Base-by-base conservation (phyloP, 257 asterid species). In the Solanum pennellii region DNA sequence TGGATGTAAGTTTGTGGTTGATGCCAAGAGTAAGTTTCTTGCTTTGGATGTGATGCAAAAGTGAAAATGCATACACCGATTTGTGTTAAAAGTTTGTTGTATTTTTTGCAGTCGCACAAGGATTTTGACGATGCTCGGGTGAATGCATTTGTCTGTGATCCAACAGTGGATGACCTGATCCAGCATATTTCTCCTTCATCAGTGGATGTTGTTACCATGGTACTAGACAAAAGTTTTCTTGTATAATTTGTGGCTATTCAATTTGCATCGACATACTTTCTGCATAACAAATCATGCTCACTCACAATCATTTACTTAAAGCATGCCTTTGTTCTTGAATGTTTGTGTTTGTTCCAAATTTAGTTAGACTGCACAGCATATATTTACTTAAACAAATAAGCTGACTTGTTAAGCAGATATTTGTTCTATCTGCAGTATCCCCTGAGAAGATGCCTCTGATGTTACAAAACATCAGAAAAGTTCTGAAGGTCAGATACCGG, bases 391-490 rank as follows among this genome's bases (percentile, higher is more conserved):
- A 71, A 77, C 89, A 75, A 90, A 42, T 83, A 89, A 80, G 90
- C 98, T 97, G 93, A 94, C 95, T 83, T 87, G 92, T 91, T 91
- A 92, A 93, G 90, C 90, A 97, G 99, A 93, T 95, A 89, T 97
- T 97, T 93, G 98, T 95, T 89, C 92, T 97, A 89, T 97, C 99
- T 92, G 99, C 99, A 94, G 98, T 97, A 66, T 94, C 98, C 83
- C 99, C 99, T 3, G 96, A 93, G 88, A 97, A 95, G 94, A 97
- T 97, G 99, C 92, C 96, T 66, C 35, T 37, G 27, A 98, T 88
- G 88, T 85, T 95, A 89, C 95, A 95, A 86, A 97, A 97, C 89
- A 92, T 97, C 92, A 88, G 90, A 82, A 97, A 93, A 91, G 89
- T 95, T 92, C 98, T 97, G 88, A 96, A 97, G 99, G 99, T 91